phyloP scores from a whole-genome alignment of 164 flowering plant species.

The Berberis vulgaris region DNA sequence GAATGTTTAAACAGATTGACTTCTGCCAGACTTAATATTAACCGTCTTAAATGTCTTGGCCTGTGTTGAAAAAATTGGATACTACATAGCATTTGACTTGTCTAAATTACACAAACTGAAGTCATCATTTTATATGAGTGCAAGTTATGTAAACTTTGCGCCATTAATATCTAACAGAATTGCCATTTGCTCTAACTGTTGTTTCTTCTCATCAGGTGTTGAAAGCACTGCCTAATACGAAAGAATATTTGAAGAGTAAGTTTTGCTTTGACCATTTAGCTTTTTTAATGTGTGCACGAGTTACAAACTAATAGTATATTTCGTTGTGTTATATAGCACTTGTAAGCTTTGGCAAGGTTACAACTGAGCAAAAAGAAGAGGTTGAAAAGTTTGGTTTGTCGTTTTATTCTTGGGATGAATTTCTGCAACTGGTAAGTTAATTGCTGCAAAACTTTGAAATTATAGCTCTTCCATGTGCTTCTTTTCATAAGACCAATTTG shows the following conservation, averaged over 20 bases:
- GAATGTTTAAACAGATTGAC: too few species aligned
- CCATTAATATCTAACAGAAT: too few species aligned
- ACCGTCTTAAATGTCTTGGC: too few species aligned
- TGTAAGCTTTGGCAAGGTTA: conserved; percentile 91
- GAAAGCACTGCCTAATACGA: conserved; percentile 64
- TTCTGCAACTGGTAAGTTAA: conserved; percentile 57
- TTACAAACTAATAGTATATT: conserved; percentile 1
- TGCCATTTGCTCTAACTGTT: not conserved
- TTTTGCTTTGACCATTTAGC: conserved; percentile 1
- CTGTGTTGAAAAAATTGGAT: too few species aligned
- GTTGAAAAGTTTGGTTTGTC: conserved; percentile 50
- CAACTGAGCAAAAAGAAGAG: conserved; percentile 52
- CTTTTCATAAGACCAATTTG: not conserved
- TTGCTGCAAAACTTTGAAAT: conserved; percentile 3
- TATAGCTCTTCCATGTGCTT: not conserved
- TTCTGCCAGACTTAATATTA: too few species aligned
- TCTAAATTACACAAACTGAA: too few species aligned
- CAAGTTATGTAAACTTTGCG: too few species aligned
- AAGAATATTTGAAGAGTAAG: conserved; percentile 68
- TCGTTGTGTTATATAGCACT: conserved; percentile 33
- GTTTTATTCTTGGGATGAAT: conserved; percentile 80
- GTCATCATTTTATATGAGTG: too few species aligned
- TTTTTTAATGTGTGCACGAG: conserved; percentile 1
- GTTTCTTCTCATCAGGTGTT: conserved; percentile 47
- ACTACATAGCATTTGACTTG: too few species aligned